Conservation (phyloP, 139 green algal genomes). For the Dunaliella primolecta region DNA sequence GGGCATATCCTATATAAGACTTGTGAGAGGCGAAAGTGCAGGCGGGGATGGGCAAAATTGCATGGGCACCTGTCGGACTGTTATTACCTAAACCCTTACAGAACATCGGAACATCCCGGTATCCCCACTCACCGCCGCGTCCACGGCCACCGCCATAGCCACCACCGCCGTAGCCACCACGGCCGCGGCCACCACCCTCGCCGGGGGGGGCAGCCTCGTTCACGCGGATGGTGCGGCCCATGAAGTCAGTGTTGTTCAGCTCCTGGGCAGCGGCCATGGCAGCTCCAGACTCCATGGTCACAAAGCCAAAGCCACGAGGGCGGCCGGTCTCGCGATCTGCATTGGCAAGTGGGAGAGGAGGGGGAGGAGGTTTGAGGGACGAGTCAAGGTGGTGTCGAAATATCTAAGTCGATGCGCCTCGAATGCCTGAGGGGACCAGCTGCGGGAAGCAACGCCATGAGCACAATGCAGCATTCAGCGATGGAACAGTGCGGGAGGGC, state of each 20-base stretch:
- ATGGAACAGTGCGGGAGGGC: too few relatives aligned
- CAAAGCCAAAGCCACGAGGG: slow-evolving; percentile 72
- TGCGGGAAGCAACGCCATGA: too few relatives aligned
- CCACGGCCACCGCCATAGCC: slow-evolving; percentile 4
- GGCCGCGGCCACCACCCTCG: slow-evolving; percentile 19
- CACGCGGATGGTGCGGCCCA: slow-evolving; percentile 41
- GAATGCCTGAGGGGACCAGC: too few relatives aligned
- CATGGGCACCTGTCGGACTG: too few relatives aligned
- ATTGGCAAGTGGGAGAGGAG: slow-evolving; percentile 10
- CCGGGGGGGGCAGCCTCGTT: slow-evolving; percentile 49
- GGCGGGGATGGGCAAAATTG: too few relatives aligned
- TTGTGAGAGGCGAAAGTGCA: too few relatives aligned
- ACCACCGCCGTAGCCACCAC: neutral
- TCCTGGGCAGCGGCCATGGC: slow-evolving; percentile 27
- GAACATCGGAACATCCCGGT: too few relatives aligned
- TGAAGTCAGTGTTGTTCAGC: slow-evolving; percentile 49
- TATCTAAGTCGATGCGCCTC: too few relatives aligned
- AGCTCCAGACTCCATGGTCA: slow-evolving; percentile 52
- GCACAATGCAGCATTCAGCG: too few relatives aligned
- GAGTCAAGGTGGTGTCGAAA: too few relatives aligned
- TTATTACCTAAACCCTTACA: too few relatives aligned
- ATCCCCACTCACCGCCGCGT: neutral
- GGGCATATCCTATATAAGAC: too few relatives aligned
- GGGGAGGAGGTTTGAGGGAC: neutral
- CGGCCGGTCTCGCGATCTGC: slow-evolving; percentile 67